Conservation (phyloP, 345 rosid species). For the Anastatica hierochuntica region DNA sequence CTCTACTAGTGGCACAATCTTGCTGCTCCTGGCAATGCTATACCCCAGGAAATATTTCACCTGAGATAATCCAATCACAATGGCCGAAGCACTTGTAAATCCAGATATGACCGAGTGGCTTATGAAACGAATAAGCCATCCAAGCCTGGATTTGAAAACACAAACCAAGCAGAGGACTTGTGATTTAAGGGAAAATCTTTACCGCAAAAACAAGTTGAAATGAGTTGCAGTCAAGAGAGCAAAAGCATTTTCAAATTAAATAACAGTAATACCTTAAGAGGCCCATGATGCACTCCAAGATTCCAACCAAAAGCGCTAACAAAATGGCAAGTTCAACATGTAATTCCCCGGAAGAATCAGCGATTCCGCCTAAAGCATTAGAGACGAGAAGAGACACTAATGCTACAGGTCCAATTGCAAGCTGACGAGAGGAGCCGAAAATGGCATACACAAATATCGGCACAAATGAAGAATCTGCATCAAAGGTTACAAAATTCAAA, state of each 20-base stretch:
- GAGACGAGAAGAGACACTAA: constrained; percentile 97
- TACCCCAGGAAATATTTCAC: constrained; percentile 95
- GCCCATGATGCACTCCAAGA: constrained; percentile 87
- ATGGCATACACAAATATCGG: constrained; percentile 82
- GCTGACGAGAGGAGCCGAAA: constrained; percentile 95
- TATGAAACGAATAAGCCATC: constrained; percentile 98
- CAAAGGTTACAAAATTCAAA: constrained; percentile 20
- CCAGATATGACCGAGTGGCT: constrained; percentile 99
- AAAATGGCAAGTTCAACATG: constrained; percentile 90
- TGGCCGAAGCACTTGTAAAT: constrained; percentile 89
- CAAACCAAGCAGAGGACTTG: not conserved
- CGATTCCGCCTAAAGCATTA: constrained; percentile 62
- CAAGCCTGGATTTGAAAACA: constrained; percentile 57
- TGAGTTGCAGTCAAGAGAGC: not conserved
- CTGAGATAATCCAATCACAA: constrained; percentile 91
- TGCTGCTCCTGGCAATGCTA: constrained; percentile 61
- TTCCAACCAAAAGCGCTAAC: constrained; percentile 88
- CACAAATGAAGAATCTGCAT: constrained; percentile 80
- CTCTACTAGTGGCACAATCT: constrained; percentile 80
- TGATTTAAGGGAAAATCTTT: not conserved
- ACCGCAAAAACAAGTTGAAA: not conserved
- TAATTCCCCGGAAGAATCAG: constrained; percentile 52
- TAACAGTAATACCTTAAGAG: constrained; percentile 55
- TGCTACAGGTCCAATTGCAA: constrained; percentile 98
- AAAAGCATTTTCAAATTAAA: not conserved